Percentiles rank a stretch among this genome's conserved stretches.
These are phyloP conservation scores for Cladosporium velox DNA, from an alignment of 2,329 filamentous ascomycete genomes.

Conservation along the genomic window DNA sequence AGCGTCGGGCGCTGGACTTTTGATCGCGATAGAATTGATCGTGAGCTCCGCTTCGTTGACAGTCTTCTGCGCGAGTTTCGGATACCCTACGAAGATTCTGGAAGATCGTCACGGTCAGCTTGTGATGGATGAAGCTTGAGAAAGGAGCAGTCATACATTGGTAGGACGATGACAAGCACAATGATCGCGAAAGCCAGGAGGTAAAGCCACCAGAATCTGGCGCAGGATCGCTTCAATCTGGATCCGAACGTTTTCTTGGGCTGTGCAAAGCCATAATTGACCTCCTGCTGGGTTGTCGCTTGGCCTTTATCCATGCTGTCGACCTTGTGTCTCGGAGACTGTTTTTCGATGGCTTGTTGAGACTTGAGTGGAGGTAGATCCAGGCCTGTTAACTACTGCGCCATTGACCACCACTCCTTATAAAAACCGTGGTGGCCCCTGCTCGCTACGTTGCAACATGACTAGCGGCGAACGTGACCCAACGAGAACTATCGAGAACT, in stretches of 20 bases:
- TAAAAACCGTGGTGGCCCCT: neutral
- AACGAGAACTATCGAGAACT: neutral
- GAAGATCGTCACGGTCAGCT: neutral
- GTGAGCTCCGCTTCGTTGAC: constrained; percentile 56
- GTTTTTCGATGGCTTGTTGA: neutral
- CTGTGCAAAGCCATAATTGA: neutral
- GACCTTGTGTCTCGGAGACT: neutral
- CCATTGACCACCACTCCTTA: neutral
- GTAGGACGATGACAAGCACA: constrained; percentile 57
- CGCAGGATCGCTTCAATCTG: constrained; percentile 20
- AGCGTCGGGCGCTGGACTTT: constrained; percentile 49
- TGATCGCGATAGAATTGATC: constrained; percentile 54
- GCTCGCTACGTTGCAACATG: neutral
- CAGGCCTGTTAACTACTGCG: neutral
- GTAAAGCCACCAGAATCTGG: constrained; percentile 62
- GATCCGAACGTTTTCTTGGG: constrained; percentile 3
- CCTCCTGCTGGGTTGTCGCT: neutral
- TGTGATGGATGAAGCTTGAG: too few relatives aligned
- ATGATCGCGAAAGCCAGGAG: constrained; percentile 54
- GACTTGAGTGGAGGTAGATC: neutral
- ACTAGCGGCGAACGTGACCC: neutral
- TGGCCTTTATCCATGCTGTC: neutral
- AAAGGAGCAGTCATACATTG: constrained; percentile 41
- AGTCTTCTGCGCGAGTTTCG: constrained; percentile 57
- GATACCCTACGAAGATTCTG: constrained; percentile 58